phyloP scores from a whole-genome alignment of 2,329 filamentous ascomycete genomes.

The Xylariaceae sp. region DNA sequence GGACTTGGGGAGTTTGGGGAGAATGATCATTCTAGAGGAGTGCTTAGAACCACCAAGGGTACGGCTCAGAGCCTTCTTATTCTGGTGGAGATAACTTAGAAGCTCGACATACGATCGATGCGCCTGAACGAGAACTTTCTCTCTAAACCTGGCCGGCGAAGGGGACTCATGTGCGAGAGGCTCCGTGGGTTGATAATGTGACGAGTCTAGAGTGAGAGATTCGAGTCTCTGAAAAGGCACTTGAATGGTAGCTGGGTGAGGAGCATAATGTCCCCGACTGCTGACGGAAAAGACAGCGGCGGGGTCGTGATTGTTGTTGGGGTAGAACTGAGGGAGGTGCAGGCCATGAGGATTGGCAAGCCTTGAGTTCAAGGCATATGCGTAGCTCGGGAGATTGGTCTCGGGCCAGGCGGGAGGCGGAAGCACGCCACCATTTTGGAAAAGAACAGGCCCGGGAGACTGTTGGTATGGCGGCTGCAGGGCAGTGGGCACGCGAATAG shows the following conservation, averaged over 20 bases:
- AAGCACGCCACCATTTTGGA: conserved; percentile 37
- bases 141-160: conserved; percentile 52
- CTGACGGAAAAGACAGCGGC: conserved; percentile 28
- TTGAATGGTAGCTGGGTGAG: conserved; percentile 20
- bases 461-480: conserved; percentile 34
- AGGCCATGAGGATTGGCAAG: conserved; percentile 33
- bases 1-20: conserved; percentile 48
- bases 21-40: conserved; percentile 49
- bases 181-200: conserved; percentile 19
- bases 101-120: conserved; percentile 70
- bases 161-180: conserved; percentile 21
- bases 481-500: conserved; percentile 28
- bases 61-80: conserved; percentile 46
- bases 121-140: conserved; percentile 66
- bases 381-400: conserved; percentile 30
- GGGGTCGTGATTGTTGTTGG: conserved; percentile 28
- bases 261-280: conserved; percentile 37
- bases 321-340: conserved; percentile 22
- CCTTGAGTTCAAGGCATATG: conserved; percentile 28
- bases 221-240: conserved; percentile 31
- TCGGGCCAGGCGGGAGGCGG: conserved; percentile 38
- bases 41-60: conserved; percentile 35
- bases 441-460: conserved; percentile 36
- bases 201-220: conserved; percentile 30
- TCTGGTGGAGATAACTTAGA: conserved; percentile 59